phyloP scores from a whole-genome alignment of 2,329 filamentous ascomycete species.

The Alternaria sp. region DNA sequence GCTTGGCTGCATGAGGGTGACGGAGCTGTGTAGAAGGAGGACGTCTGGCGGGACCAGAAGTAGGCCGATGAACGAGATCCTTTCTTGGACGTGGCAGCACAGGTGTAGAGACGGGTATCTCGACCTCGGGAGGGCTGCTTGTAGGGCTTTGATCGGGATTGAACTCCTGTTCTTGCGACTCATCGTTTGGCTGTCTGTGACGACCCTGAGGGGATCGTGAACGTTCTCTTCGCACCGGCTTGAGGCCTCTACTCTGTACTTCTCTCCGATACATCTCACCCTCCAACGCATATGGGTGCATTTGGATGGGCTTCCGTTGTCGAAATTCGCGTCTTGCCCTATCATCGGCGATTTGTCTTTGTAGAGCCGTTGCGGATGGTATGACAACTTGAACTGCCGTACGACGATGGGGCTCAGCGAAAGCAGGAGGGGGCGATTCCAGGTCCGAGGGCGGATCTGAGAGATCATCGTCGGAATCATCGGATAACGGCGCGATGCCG shows the following conservation, averaged over 20 bases:
- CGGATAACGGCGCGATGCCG: conserved; percentile 28
- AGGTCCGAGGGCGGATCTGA: conserved; percentile 33
- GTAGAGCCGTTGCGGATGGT: conserved; percentile 28
- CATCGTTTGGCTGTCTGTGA: conserved; percentile 18
- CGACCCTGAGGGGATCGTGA: conserved; percentile 37
- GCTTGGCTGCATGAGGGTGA: conserved; percentile 22
- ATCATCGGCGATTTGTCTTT: conserved; percentile 21
- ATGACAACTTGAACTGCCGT: conserved; percentile 40
- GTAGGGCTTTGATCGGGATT: conserved; percentile 28
- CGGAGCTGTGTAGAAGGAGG: conserved; percentile 22
- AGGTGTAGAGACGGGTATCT: conserved; percentile 35
- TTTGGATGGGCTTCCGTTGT: conserved; percentile 55
- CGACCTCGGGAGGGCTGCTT: conserved; percentile 32
- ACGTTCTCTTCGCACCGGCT: conserved; percentile 47
- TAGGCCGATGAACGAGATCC: conserved; percentile 5
- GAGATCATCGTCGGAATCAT: conserved; percentile 35
- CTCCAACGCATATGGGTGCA: conserved; percentile 57
- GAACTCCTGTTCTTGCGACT: conserved; percentile 44
- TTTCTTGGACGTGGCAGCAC: conserved; percentile 10
- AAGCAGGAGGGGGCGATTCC: conserved; percentile 15
- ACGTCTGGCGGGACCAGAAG: conserved; percentile 7
- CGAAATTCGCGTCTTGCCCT: conserved; percentile 46
- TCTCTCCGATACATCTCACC: conserved; percentile 52
- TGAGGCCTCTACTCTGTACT: conserved; percentile 52
- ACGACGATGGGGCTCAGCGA: conserved; percentile 28